phyloP scores from a whole-genome alignment of 306 rosid species.

The Cicer bijugum region DNA sequence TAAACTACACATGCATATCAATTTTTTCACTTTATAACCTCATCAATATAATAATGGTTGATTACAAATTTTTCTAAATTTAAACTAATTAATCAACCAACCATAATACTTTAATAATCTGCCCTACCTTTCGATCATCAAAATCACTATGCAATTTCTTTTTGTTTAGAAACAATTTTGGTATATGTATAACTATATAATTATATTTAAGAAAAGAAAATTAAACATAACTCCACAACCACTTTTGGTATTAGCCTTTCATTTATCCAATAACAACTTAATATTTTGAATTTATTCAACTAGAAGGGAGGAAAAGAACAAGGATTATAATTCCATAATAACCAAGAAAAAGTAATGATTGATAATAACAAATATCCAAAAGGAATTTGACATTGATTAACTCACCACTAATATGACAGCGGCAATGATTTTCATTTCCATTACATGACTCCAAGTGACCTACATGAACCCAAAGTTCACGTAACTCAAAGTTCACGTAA shows the following conservation, averaged over 20 bases:
- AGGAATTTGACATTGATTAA: too few relatives aligned
- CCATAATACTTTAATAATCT: slow-evolving; percentile 10
- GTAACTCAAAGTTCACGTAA: too few relatives aligned
- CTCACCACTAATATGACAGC: too few relatives aligned
- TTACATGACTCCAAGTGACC: too few relatives aligned
- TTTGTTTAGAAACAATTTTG: background rate
- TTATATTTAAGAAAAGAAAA: slow-evolving; percentile 12
- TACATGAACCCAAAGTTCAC: too few relatives aligned
- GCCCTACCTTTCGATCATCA: background rate
- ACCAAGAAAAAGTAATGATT: too few relatives aligned
- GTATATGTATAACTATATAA: background rate
- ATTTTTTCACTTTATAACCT: slow-evolving; percentile 42
- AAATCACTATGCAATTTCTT: background rate
- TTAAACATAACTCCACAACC: slow-evolving; percentile 26
- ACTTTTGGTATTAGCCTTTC: background rate
- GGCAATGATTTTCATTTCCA: too few relatives aligned
- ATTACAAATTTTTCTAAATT: slow-evolving; percentile 12
- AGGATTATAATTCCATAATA: too few relatives aligned
- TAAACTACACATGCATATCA: slow-evolving; percentile 39
- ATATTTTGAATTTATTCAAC: too few relatives aligned
- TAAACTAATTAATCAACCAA: slow-evolving; percentile 27
- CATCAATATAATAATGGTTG: slow-evolving; percentile 44
- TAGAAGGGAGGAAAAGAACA: too few relatives aligned
- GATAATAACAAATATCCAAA: too few relatives aligned
- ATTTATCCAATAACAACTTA: too few relatives aligned